Conservation (phyloP, 305 asterid genomes). For the Withania somnifera region DNA sequence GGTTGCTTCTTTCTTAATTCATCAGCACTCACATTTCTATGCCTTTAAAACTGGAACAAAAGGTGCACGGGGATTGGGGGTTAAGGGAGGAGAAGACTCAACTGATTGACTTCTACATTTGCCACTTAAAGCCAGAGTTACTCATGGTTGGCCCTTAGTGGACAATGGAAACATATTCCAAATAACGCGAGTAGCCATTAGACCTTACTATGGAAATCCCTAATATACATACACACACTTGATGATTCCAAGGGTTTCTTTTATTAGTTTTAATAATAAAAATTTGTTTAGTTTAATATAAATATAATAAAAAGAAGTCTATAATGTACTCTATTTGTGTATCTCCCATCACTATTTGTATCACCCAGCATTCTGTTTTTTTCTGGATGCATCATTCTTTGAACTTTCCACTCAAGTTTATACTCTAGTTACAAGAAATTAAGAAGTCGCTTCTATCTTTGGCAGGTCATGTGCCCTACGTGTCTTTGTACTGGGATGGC, state of each 20-base stretch:
- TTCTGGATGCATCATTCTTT: neutral
- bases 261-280: neutral
- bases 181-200: neutral
- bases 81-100: neutral
- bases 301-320: too few relatives aligned
- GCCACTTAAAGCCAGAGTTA: neutral
- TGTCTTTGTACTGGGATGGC: conserved; percentile 99
- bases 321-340: too few relatives aligned
- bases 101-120: neutral
- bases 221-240: neutral
- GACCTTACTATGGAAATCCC: neutral
- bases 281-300: neutral
- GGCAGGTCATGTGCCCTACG: conserved; percentile 93
- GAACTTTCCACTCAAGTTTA: neutral
- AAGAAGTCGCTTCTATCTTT: neutral
- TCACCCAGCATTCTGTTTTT: neutral
- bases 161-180: neutral
- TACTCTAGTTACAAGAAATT: neutral
- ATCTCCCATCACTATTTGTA: neutral
- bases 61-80: neutral
- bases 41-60: neutral
- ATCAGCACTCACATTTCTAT: neutral
- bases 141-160: neutral
- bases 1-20: neutral
- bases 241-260: neutral